These are phyloP conservation scores for Myxozyma neglecta DNA, from an alignment of 805 yeast genomes.

Conservation along the genomic window DNA sequence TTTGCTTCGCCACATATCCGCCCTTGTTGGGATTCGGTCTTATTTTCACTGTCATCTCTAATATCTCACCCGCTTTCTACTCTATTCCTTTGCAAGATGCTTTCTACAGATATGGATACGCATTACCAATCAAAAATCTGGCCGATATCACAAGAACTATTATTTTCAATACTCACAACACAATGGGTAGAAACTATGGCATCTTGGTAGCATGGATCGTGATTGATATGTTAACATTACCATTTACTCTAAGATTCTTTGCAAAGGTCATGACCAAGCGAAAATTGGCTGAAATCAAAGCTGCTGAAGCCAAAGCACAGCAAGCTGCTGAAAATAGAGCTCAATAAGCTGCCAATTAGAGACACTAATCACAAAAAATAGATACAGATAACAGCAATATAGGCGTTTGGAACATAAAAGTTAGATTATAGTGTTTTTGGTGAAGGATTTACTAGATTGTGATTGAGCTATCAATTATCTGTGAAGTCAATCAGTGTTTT, in stretches of 20 bases:
- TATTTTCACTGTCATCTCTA: slow-evolving; percentile 65
- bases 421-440: too few species aligned
- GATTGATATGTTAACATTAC: slow-evolving; percentile 40
- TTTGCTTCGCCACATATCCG: slow-evolving; percentile 56
- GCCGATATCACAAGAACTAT: slow-evolving; percentile 61
- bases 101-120: slow-evolving; percentile 66
- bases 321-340: slow-evolving; percentile 1
- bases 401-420: too few species aligned
- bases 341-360: not conserved
- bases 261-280: slow-evolving; percentile 9
- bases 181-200: slow-evolving; percentile 61
- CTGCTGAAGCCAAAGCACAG: not conserved
- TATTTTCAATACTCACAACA: slow-evolving; percentile 56
- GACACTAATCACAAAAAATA: too few species aligned
- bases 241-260: slow-evolving; percentile 13
- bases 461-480: too few species aligned
- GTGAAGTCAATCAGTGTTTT: too few species aligned
- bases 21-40: slow-evolving; percentile 72
- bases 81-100: slow-evolving; percentile 59
- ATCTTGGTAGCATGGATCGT: slow-evolving; percentile 62
- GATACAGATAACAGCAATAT: too few species aligned
- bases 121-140: slow-evolving; percentile 67
- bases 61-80: slow-evolving; percentile 67
- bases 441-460: too few species aligned
- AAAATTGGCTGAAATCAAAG: slow-evolving; percentile 8